Evolutionary conservation across 169 alveolate species (phyloP).

Genomic region (Sarcocystis neurona): DNA sequence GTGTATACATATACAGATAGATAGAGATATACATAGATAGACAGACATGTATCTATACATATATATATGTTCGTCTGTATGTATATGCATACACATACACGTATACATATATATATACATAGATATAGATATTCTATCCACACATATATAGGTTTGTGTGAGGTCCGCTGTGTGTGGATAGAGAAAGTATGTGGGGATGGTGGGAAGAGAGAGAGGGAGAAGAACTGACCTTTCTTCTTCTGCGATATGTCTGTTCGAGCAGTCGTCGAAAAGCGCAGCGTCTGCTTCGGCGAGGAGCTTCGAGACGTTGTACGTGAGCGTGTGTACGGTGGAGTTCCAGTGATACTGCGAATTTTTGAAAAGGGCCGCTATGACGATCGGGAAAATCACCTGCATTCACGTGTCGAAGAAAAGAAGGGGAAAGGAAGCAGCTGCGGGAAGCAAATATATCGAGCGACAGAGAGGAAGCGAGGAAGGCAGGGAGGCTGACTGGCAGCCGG

Average conservation of each 20-base stretch:
- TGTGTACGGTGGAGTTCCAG: conserved; percentile 72
- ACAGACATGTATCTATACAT: not conserved
- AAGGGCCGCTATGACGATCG: conserved; percentile 69
- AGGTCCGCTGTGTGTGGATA: not conserved
- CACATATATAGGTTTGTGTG: not conserved
- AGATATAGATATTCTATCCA: no score
- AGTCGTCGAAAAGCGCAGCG: conserved; percentile 73
- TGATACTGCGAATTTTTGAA: conserved; percentile 68
- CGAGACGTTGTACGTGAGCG: conserved; percentile 73
- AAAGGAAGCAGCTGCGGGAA: no score
- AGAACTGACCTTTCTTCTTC: conserved; percentile 62
- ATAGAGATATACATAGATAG: not conserved
- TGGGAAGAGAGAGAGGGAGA: not conserved
- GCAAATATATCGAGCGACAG: not conserved
- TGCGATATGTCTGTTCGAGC: conserved; percentile 67
- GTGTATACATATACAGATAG: not conserved
- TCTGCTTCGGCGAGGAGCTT: conserved; percentile 75
- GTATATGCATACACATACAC: not conserved
- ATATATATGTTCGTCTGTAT: not conserved
- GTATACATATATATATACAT: not conserved
- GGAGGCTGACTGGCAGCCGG: no score
- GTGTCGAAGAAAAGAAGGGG: not conserved
- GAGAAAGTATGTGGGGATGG: no score
- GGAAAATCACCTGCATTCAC: conserved; percentile 66
- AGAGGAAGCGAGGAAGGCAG: no score